A percentile compares a stretch with the other conserved stretches of the same genome.
Evolutionary conservation across 306 rosid genomes (phyloP).

Genomic region (Pueraria montana): DNA sequence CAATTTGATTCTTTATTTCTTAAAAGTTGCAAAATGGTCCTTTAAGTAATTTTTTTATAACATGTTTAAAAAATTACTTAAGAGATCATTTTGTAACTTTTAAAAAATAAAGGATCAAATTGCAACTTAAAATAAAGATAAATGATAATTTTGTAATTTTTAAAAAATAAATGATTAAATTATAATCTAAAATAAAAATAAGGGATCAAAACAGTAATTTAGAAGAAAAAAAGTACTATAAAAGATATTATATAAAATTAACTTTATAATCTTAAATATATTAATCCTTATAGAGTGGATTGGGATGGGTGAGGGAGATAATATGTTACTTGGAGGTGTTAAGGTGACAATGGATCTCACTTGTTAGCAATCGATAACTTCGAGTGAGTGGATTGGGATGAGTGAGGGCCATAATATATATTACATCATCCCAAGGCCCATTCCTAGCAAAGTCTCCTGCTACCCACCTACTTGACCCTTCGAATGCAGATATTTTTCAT

Average conservation of each 20-base stretch:
- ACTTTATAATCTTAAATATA: background rate
- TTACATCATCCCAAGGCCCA: slow-evolving; percentile 7
- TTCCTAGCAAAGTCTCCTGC: slow-evolving; percentile 41
- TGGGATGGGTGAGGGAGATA: too few species aligned
- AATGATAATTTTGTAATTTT: too few species aligned
- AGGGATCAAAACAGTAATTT: background rate
- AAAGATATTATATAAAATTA: background rate
- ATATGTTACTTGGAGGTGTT: too few species aligned
- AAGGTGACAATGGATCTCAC: background rate
- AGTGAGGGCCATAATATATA: background rate
- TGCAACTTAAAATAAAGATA: too few species aligned
- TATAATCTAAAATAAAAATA: background rate
- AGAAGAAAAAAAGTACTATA: too few species aligned
- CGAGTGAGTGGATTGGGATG: background rate
- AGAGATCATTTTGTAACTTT: too few species aligned
- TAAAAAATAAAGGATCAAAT: too few species aligned
- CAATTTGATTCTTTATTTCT: too few species aligned
- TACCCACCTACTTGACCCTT: slow-evolving; percentile 45
- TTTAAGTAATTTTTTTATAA: too few species aligned
- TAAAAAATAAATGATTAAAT: too few species aligned
- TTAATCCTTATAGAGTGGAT: background rate
- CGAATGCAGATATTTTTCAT: slow-evolving; percentile 46
- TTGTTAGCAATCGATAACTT: background rate
- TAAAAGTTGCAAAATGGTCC: too few species aligned
- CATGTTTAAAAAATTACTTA: too few species aligned